Evolutionary conservation across 1,284 basidiomycete species (phyloP), one percentile per base, ranked within the genome.

Genomic region (Cerioporus squamosus): DNA sequence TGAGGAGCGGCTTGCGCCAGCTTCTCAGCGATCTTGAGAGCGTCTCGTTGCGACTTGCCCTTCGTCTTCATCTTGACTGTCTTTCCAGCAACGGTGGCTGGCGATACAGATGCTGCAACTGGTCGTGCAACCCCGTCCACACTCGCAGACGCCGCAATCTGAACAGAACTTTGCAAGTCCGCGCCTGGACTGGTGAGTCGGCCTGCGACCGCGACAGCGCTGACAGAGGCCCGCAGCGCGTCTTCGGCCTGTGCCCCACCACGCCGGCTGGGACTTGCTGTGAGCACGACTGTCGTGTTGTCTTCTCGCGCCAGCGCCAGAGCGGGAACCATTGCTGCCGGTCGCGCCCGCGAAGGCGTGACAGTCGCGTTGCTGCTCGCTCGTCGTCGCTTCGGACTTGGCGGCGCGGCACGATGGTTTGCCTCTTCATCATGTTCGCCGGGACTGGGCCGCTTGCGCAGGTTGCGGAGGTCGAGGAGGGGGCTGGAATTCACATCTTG

Each of bases 1-100:
- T 74, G 68, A 1, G 74, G 73, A 38, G 72, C 61, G 20, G 72
- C 74, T 2, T 61, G 57, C 12, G 66, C 62, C 44, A 76, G 48
- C 50, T 60, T 70, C 39, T 73, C 69, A 5, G 68, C 72, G 44
- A 72, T 68, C 29, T 49, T 60, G 14, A 55, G 44, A 47, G 53
- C 44, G 20, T 57, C 47, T 29, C 39, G 50, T 29, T 44, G 69
- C 24, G 61, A 65, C 3, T 68, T 66, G 46, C 46, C 36, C 47
- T 53, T 52, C 22, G 26, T 24, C 31, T 39, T 51, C 42, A 42
- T 44, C 2, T 26, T 45, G 17, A 23, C 18, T 9, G 15, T 36
- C 12, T 14, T 15, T 3, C 40, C 40, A 6, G 20, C 5, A n/a
- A 42, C 40, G 8, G 40, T 18, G 1, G 40, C 8, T 22, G 40